Evolutionary conservation across 2,329 filamentous ascomycete genomes (phyloP), one percentile per base, ranked within the genome.

Genomic region (Pestalotiopsis sp.): DNA sequence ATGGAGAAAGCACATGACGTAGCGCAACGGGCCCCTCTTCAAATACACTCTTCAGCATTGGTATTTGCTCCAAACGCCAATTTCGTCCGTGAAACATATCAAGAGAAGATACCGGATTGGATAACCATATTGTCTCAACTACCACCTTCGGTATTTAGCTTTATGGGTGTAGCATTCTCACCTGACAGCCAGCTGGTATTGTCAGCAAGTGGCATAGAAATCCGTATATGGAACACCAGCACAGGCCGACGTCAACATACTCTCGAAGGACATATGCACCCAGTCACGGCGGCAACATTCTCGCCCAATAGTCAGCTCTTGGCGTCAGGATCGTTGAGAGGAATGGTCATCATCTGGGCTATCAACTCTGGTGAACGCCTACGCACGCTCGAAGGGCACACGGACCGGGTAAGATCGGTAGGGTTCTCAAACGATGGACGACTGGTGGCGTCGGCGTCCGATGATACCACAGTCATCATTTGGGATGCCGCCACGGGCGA

Each of bases 1-100:
- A 24, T 24, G 22, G 22, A 24, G 22, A 24, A 24, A 24, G 22
- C 22, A 24, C 3, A 24, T 24, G 22, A 24, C 22, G 22, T 24
- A 2, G 22, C 22, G 22, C 66, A 77, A 64, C 44, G 68, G 10
- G 67, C 75, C 3, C 74, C 77, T 38, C 70, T 75, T n/a, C 78
- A 81, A 67, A 55, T 72, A 65, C 81, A 81, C 69, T 76, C 65
- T 64, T 78, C 71, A 61, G 76, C 72, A 48, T 69, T 71, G 62
- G 80, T 81, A 69, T 72, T 66, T 17, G n/a, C 75, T 13, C 79
- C 77, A 24, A 24, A 3, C 22, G 22, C 22, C 22, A 24, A 24
- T 3, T 24, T 24, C 3, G 22, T 24, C 22, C 22, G 22, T 24
- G 22, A 24, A 24, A 24, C 22, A 24, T 24, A 24, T 24, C 22